phyloP scores from a whole-genome alignment of 2,329 filamentous ascomycete species.

The Alternaria hordeiaustralica region DNA sequence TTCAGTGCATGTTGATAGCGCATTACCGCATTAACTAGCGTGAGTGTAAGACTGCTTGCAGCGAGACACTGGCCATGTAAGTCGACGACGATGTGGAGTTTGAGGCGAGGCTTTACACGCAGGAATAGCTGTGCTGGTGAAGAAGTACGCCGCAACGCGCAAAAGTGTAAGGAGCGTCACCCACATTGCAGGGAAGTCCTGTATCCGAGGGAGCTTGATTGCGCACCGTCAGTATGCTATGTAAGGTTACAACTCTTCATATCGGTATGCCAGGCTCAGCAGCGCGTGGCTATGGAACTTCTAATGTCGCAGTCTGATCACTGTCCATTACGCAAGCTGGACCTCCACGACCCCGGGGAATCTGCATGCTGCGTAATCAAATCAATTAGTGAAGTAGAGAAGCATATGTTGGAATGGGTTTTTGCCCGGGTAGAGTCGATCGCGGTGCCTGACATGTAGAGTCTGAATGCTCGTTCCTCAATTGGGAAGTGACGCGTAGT shows the following conservation, averaged over 20 bases:
- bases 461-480: neutral
- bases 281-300: neutral
- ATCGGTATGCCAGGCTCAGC: neutral
- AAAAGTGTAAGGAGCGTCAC: too few species aligned
- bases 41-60: neutral
- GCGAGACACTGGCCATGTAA: rapidly evolving
- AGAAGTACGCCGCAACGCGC: neutral
- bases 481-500: neutral
- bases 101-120: neutral
- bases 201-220: neutral
- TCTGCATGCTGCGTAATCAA: too few species aligned
- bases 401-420: too few species aligned
- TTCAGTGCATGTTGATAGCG: neutral
- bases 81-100: rapidly evolving
- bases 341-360: too few species aligned
- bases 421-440: neutral
- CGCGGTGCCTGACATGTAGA: neutral
- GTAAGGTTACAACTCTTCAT: neutral
- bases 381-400: too few species aligned
- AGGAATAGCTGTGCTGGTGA: neutral
- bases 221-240: neutral
- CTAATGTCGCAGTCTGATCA: neutral
- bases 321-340: neutral
- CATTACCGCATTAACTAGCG: rapidly evolving
- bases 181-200: too few species aligned